Evolutionary conservation across 2,329 filamentous ascomycete species (phyloP), one percentile per base, ranked within the genome.

Genomic region (Ramularia collo-cygni): DNA sequence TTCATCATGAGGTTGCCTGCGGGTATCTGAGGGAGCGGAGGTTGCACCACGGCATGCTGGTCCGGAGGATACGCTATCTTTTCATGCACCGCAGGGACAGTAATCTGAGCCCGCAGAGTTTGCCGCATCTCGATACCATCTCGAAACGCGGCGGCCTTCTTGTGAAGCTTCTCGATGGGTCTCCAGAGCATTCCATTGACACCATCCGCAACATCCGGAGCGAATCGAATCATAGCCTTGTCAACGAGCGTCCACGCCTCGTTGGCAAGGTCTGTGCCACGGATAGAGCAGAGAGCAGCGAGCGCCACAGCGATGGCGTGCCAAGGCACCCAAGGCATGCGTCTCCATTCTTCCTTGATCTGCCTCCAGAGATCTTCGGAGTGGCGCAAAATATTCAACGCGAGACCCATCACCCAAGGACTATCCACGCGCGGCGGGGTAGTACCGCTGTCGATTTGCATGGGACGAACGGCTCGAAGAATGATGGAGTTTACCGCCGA

Each of bases 291-390:
- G 15, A 76, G 61, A 45, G 75, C 72, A 1, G 72, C 72, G 10
- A 76, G 56, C 1, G 69, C 66, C 5, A 76, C 71, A 1, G 73
- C 71, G 0, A 76, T 58, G 6, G 71, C 66, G 47, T 76, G 73
- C 74, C 74, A 76, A 42, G 74, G 72, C 10, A 74, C 67, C 54
- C 72, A 76, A 1, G 65, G 61, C 64, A 71, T 71, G 69, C 72
- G 75, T 14, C 56, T 53, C 55, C 66, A 74, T 3, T 64, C 57
- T 9, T 63, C 59, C 14, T 63, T 59, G 28, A 55, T 56, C 18
- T 69, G 54, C 43, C 19, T n/a, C 40, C 42, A 47, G 16, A 48
- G 27, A 8, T 35, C 28, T 16, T 48, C 35, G 9, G 38, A 37
- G 26, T 50, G 44, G 5, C 72, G 67, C 36, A 75, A 64, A 35